phyloP scores from a whole-genome alignment of 2,329 filamentous ascomycete species.

The Colletotrichum salicis region DNA sequence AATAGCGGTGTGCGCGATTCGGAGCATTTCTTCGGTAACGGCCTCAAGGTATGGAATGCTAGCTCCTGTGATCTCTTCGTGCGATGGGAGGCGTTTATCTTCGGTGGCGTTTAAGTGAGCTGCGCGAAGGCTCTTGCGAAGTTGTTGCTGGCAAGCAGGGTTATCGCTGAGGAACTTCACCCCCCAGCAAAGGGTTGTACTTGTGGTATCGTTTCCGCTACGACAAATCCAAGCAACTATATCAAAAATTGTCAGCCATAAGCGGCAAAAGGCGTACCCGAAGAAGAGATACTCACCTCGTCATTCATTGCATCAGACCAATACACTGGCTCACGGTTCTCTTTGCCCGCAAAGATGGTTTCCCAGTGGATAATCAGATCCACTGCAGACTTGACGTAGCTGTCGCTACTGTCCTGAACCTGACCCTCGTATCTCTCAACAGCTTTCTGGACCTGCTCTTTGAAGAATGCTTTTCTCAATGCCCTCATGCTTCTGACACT shows the following conservation, averaged over 20 bases:
- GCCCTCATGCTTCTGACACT: neutral
- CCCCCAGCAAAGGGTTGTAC: slow-evolving; percentile 43
- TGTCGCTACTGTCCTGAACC: neutral
- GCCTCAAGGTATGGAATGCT: slow-evolving; percentile 43
- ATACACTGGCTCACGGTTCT: slow-evolving; percentile 4
- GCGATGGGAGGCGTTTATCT: slow-evolving; percentile 19
- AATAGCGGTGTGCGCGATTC: slow-evolving; percentile 15
- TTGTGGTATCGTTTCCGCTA: slow-evolving; percentile 44
- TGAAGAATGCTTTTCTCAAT: neutral
- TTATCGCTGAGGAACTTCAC: slow-evolving; percentile 35
- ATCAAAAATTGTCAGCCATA: neutral
- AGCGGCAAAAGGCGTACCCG: no score
- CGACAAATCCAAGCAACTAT: slow-evolving; percentile 42
- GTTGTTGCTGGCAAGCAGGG: neutral
- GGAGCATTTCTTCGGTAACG: slow-evolving; percentile 43
- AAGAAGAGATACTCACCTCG: neutral
- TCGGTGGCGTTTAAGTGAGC: neutral
- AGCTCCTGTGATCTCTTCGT: slow-evolving; percentile 37
- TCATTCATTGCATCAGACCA: slow-evolving; percentile 5
- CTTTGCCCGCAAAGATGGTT: slow-evolving; percentile 15
- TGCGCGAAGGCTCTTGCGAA: neutral
- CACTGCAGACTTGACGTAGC: slow-evolving; percentile 12
- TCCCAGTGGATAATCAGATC: slow-evolving; percentile 30
- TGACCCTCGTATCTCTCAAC: neutral
- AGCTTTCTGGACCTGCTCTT: neutral